Conservation (phyloP, 768 basidiomycete genomes). For the Tulasnella sp. region DNA sequence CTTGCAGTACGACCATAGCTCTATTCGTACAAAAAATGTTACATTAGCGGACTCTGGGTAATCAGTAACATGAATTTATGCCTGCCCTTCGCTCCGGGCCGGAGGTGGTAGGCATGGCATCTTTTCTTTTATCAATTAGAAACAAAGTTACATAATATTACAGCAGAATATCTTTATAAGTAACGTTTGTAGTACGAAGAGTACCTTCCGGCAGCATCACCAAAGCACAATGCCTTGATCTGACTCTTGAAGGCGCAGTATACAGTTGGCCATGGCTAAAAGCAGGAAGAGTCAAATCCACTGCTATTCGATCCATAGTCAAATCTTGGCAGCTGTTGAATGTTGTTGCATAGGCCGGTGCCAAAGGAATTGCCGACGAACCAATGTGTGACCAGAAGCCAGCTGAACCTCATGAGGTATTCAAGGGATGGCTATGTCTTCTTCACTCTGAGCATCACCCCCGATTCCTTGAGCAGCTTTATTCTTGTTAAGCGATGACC, state of each 20-base stretch:
- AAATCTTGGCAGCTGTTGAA: constrained; percentile 18
- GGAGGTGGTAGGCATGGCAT: too few species aligned
- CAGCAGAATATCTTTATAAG: too few species aligned
- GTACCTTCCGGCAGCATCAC: not conserved
- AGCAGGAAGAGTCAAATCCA: constrained; percentile 1
- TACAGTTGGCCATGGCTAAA: constrained; percentile 17
- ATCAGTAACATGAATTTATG: too few species aligned
- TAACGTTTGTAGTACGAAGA: not conserved
- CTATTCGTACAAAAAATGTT: too few species aligned
- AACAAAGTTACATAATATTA: too few species aligned
- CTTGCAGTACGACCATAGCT: too few species aligned
- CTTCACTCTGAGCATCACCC: not conserved
- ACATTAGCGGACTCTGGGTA: too few species aligned
- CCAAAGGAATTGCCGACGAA: constrained; percentile 12
- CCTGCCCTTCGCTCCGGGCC: too few species aligned
- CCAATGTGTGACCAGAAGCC: constrained; percentile 6
- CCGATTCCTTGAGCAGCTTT: not conserved
- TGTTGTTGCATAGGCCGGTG: constrained; percentile 14
- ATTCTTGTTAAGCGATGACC: not conserved
- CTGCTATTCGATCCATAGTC: constrained; percentile 8
- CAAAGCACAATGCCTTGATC: not conserved
- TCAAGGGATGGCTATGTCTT: not conserved
- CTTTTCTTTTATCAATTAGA: too few species aligned
- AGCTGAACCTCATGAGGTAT: constrained; percentile 6
- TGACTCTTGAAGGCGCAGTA: constrained; percentile 7